Percentiles rank a stretch among this genome's conserved stretches.
Evolutionary conservation across 2,329 filamentous ascomycete species (phyloP).

Genomic region (Pseudogymnoascus sp.): DNA sequence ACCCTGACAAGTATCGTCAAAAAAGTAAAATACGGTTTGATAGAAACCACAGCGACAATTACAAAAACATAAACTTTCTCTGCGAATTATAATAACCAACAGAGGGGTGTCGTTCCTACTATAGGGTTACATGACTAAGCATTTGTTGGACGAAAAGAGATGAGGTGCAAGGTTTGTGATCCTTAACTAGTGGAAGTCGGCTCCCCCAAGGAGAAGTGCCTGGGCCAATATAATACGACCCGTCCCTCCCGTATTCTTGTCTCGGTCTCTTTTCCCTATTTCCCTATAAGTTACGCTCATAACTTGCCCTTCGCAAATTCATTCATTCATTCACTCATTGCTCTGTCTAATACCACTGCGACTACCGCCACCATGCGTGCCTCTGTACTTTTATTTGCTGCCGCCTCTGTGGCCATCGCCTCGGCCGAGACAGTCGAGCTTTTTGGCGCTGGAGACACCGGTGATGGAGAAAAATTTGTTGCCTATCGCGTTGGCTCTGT

Average conservation of each 20-base stretch:
- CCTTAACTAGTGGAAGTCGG: not conserved
- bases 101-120: not conserved
- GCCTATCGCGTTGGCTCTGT: not conserved
- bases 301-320: not conserved
- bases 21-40: not conserved
- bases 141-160: not conserved
- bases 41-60: not conserved
- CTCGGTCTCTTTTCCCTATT: not conserved
- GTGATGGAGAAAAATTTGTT: not conserved
- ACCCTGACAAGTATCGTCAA: not conserved
- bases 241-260: not conserved
- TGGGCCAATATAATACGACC: not conserved
- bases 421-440: not conserved
- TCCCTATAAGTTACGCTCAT: not conserved
- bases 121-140: not conserved
- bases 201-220: not conserved
- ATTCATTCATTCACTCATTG: not conserved
- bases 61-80: not conserved
- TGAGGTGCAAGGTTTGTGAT: not conserved
- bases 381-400: conserved; percentile 1
- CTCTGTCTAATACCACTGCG: not conserved
- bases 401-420: not conserved
- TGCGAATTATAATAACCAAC: not conserved
- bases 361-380: conserved; percentile 1
- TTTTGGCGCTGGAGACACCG: not conserved